phyloP scores from a whole-genome alignment of 108 stramenopile genomes.

The Mediolabrus comicus region DNA sequence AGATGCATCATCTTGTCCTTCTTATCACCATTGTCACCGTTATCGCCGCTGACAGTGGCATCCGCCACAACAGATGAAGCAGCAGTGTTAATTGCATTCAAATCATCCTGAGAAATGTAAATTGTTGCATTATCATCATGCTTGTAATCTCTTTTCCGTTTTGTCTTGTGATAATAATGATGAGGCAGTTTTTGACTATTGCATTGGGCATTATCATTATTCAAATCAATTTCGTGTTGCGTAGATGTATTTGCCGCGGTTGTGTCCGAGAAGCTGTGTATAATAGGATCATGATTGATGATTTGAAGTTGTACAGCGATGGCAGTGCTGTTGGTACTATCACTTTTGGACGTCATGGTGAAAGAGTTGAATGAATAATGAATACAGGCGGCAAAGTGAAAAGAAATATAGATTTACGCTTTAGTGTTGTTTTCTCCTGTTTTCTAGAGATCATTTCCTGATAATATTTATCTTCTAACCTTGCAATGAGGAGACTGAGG shows the following conservation, averaged over 20 bases:
- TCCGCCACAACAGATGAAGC: not conserved
- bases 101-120: not conserved
- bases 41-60: no score
- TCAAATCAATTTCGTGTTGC: no score
- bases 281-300: not conserved
- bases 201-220: not conserved
- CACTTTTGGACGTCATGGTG: not conserved
- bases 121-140: not conserved
- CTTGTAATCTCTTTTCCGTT: not conserved
- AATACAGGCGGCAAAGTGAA: no score
- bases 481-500: no score
- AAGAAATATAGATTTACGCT: no score
- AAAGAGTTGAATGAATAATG: no score
- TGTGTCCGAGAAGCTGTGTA: not conserved
- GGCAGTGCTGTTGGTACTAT: not conserved
- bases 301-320: not conserved
- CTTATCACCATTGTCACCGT: no score
- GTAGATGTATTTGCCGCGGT: not conserved
- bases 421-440: no score
- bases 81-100: not conserved
- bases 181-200: not conserved
- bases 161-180: not conserved
- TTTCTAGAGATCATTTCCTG: no score
- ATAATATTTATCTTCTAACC: no score
- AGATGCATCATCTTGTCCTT: not conserved